These are phyloP conservation scores for Dendrobium officinale DNA, from an alignment of 106 monocot genomes.

Conservation along the genomic window DNA sequence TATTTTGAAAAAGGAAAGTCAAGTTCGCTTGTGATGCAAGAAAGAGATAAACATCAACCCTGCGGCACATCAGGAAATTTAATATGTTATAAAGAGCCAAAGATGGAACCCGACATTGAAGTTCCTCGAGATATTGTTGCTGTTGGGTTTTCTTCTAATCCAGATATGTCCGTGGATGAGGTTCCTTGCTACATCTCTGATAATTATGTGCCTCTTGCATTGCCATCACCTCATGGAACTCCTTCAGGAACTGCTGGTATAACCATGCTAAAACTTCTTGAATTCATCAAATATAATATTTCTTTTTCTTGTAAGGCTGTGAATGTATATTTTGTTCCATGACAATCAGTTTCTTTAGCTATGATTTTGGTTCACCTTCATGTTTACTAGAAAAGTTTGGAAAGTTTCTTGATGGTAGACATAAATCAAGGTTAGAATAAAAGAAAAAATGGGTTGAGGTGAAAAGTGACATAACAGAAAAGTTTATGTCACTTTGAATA, in stretches of 20 bases:
- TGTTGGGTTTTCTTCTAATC: conserved; percentile 1
- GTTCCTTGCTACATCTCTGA: not conserved
- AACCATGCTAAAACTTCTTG: not conserved
- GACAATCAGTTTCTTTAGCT: not conserved
- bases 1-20: not conserved
- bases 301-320: not conserved
- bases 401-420: no score
- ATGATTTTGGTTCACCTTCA: no score
- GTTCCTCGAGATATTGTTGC: not conserved
- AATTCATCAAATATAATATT: not conserved
- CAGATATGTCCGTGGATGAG: conserved; percentile 2
- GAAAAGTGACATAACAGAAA: no score
- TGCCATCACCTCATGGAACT: conserved; percentile 11
- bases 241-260: conserved; percentile 8
- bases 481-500: no score
- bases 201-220: conserved; percentile 22
- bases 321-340: not conserved
- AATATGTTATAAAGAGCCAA: conserved; percentile 23
- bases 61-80: conserved; percentile 3
- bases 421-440: no score
- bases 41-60: conserved; percentile 11
- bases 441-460: no score
- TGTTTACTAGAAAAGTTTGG: no score
- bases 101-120: conserved; percentile 9
- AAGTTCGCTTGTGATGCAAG: not conserved